These are phyloP conservation scores for Maudiozyma barnettii DNA, from an alignment of 805 yeast species.

Conservation along the genomic window DNA sequence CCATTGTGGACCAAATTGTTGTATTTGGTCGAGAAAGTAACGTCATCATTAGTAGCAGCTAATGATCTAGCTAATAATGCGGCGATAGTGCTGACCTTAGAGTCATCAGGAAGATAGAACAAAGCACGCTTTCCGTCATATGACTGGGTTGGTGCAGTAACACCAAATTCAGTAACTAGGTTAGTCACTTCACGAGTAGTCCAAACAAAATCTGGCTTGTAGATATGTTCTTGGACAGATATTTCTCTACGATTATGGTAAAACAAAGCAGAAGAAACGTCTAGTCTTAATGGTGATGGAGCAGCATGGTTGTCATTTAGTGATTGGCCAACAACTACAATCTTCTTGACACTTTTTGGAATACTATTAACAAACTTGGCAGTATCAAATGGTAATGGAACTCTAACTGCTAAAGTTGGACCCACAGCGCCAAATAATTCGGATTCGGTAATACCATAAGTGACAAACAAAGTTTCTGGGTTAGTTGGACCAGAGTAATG, in stretches of 20 bases:
- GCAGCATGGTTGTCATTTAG: slow-evolving; percentile 20
- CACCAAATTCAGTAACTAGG: slow-evolving; percentile 36
- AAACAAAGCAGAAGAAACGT: slow-evolving; percentile 64
- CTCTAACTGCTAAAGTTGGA: slow-evolving; percentile 63
- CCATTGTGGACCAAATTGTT: slow-evolving; percentile 74
- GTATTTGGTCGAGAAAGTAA: slow-evolving; percentile 52
- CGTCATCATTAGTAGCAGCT: slow-evolving; percentile 48
- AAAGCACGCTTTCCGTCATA: slow-evolving; percentile 29
- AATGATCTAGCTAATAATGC: slow-evolving; percentile 59
- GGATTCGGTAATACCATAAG: slow-evolving; percentile 66
- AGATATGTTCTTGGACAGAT: slow-evolving; percentile 44
- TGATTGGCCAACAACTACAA: slow-evolving; percentile 63
- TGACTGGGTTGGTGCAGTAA: slow-evolving; percentile 4
- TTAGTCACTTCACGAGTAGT: slow-evolving; percentile 44
- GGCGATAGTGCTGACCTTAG: slow-evolving; percentile 45
- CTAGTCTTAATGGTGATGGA: slow-evolving; percentile 49
- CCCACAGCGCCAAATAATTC: slow-evolving; percentile 40
- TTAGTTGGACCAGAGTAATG: slow-evolving; percentile 52
- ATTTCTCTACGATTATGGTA: slow-evolving; percentile 29
- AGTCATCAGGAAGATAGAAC: slow-evolving; percentile 64
- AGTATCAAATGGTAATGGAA: slow-evolving; percentile 71
- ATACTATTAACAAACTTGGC: slow-evolving; percentile 48
- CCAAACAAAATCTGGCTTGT: slow-evolving; percentile 46
- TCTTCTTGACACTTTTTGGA: slow-evolving; percentile 46
- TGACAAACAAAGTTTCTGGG: slow-evolving; percentile 59